These are phyloP conservation scores for Macrolepiota fuliginosa DNA, from an alignment of 768 basidiomycete species.

Conservation along the genomic window DNA sequence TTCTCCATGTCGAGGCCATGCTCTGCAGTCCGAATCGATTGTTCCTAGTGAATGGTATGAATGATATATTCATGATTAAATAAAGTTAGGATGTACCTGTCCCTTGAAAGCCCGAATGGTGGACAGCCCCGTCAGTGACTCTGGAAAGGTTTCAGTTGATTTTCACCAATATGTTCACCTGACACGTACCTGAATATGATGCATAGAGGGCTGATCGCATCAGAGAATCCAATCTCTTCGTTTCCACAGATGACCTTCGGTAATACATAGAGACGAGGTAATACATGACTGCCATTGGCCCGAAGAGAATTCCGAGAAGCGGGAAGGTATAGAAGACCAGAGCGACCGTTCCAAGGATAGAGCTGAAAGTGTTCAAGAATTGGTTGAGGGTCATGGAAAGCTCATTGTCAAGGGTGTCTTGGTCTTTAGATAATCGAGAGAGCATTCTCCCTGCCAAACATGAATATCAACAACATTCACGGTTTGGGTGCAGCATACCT, in stretches of 20 bases:
- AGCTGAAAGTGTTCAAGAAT: constrained; percentile 37
- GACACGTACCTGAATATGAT: constrained; percentile 48
- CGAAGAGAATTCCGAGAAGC: constrained; percentile 61
- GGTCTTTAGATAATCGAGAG: constrained; percentile 59
- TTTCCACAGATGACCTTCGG: constrained; percentile 58
- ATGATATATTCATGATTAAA: not conserved
- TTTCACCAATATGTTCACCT: not conserved
- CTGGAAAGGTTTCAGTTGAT: constrained; percentile 26
- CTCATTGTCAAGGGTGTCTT: constrained; percentile 53
- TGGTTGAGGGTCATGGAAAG: constrained; percentile 46
- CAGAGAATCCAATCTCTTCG: constrained; percentile 62
- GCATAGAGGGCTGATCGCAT: constrained; percentile 57
- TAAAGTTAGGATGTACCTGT: constrained; percentile 34
- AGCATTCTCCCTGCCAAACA: constrained; percentile 46
- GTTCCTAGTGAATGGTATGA: constrained; percentile 28
- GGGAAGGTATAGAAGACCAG: constrained; percentile 70
- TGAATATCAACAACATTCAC: not conserved
- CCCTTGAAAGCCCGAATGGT: constrained; percentile 60
- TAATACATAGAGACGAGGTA: constrained; percentile 55
- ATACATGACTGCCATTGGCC: constrained; percentile 51
- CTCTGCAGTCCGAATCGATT: constrained; percentile 50
- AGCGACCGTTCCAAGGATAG: constrained; percentile 52
- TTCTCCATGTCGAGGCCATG: constrained; percentile 57
- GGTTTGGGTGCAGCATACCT: constrained; percentile 31
- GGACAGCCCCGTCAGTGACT: constrained; percentile 60